Conservation (phyloP, 2,329 filamentous ascomycete species). For the Thielaviopsis euricoi region DNA sequence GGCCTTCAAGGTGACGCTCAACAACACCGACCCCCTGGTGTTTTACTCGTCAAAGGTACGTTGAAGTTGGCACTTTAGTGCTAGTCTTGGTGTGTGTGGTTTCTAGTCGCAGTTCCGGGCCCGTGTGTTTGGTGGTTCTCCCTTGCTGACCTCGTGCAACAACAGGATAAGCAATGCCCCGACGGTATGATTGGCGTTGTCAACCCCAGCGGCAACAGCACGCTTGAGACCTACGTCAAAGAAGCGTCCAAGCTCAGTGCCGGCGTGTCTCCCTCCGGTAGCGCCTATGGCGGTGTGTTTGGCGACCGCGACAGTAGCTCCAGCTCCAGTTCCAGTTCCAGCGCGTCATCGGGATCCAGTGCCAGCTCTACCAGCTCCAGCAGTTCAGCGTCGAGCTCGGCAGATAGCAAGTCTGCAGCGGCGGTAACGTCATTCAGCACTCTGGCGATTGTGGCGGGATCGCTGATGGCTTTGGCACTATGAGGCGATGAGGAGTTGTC, state of each 20-base stretch:
- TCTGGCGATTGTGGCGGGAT: not conserved
- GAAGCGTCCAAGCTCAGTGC: not conserved
- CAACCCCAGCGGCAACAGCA: conserved; percentile 15
- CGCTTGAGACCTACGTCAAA: conserved; percentile 12
- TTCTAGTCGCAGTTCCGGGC: no score
- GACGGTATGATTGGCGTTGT: conserved; percentile 19
- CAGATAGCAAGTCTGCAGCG: not conserved
- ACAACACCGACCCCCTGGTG: conserved; percentile 18
- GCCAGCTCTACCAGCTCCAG: not conserved
- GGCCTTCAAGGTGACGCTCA: conserved; percentile 17
- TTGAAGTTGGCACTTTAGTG: not conserved
- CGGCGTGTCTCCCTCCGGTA: not conserved
- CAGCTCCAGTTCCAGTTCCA: not conserved
- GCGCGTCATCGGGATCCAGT: not conserved
- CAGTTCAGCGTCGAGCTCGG: not conserved
- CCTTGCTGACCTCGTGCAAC: not conserved
- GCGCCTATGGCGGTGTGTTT: conserved; percentile 6
- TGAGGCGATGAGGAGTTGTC: no score
- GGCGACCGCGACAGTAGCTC: conserved; percentile 1
- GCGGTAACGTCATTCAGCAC: no score
- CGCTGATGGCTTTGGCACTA: not conserved
- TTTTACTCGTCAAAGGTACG: conserved; percentile 17
- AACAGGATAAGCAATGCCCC: conserved; percentile 17
- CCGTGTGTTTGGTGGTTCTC: no score
- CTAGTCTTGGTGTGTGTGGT: no score